Evolutionary conservation across 345 rosid genomes (phyloP).

Genomic region (Jatropha curcas): DNA sequence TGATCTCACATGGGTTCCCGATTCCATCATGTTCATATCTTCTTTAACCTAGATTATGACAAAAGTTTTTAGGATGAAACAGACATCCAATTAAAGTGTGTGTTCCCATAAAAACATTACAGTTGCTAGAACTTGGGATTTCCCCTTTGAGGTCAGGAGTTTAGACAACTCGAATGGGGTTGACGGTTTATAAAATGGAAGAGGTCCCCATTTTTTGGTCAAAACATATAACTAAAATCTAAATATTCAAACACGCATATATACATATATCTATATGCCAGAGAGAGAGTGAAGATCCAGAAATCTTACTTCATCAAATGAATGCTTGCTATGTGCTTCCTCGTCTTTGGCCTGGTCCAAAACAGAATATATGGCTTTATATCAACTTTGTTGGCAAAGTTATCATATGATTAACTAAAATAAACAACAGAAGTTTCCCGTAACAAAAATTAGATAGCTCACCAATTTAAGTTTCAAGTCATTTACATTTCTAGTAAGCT

Average conservation of each 20-base stretch:
- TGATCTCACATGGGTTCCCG: conserved; percentile 26
- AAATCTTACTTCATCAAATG: conserved; percentile 42
- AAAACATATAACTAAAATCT: not conserved
- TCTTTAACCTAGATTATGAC: conserved; percentile 40
- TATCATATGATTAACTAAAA: not conserved
- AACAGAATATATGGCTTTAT: not conserved
- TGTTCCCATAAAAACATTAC: not conserved
- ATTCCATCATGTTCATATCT: conserved; percentile 26
- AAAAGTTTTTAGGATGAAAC: conserved; percentile 11
- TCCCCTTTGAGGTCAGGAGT: not conserved
- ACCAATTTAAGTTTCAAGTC: conserved; percentile 66
- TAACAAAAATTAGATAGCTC: conserved; percentile 29
- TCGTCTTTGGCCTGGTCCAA: conserved; percentile 54
- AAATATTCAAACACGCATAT: not conserved
- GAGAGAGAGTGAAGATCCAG: conserved; percentile 31
- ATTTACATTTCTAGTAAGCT: conserved; percentile 65
- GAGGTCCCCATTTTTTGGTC: not conserved
- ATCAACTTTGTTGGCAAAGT: not conserved
- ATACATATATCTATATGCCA: not conserved
- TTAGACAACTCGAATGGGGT: not conserved
- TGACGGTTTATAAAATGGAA: not conserved
- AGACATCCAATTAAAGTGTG: conserved; percentile 13
- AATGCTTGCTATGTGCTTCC: conserved; percentile 34
- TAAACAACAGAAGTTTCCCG: conserved; percentile 4
- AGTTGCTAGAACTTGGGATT: not conserved